Conservation (phyloP, 352 stramenopile genomes). For the Pythium scleroteichum region DNA sequence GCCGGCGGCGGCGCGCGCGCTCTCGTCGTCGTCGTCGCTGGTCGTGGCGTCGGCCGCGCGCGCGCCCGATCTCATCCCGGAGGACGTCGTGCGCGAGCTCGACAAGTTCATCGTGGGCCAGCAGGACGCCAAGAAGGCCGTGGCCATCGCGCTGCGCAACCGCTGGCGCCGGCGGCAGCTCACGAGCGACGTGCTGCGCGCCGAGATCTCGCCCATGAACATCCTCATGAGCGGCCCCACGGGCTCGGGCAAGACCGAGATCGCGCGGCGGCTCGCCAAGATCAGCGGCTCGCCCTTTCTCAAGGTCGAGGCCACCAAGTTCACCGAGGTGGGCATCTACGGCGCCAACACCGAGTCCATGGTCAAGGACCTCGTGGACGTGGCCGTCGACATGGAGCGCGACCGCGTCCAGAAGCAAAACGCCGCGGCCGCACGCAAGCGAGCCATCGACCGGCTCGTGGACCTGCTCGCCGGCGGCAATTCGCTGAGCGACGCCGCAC, state of each 20-base stretch:
- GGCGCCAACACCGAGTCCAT: slow-evolving; percentile 98
- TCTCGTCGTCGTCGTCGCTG: slow-evolving; percentile 5
- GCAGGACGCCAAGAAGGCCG: slow-evolving; percentile 95
- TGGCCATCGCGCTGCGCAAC: slow-evolving; percentile 98
- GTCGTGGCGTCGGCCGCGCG: slow-evolving; percentile 2
- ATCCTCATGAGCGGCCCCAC: slow-evolving; percentile 99
- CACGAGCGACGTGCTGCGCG: slow-evolving; percentile 70
- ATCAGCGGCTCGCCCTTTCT: slow-evolving; percentile 98
- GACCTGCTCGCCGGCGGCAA: slow-evolving; percentile 47
- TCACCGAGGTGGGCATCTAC: slow-evolving; percentile 99
- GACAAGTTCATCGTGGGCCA: slow-evolving; percentile 98
- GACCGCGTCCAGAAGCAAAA: slow-evolving; percentile 76
- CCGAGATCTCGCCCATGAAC: slow-evolving; percentile 98
- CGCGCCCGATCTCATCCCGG: slow-evolving; percentile 67
- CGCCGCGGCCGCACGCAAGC: slow-evolving; percentile 77
- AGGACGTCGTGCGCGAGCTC: slow-evolving; percentile 92
- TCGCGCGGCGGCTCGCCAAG: slow-evolving; percentile 96
- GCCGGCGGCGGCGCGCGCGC: not conserved
- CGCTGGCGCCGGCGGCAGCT: slow-evolving; percentile 96
- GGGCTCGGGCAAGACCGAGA: slow-evolving; percentile 98
- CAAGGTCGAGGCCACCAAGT: slow-evolving; percentile 99
- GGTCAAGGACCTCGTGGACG: slow-evolving; percentile 97
- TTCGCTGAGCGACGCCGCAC: slow-evolving; percentile 43
- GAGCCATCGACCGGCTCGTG: slow-evolving; percentile 93
- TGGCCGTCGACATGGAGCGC: slow-evolving; percentile 92